Conservation (phyloP, 1,139 yeast species). For the Wickerhamiella pararugosa region DNA sequence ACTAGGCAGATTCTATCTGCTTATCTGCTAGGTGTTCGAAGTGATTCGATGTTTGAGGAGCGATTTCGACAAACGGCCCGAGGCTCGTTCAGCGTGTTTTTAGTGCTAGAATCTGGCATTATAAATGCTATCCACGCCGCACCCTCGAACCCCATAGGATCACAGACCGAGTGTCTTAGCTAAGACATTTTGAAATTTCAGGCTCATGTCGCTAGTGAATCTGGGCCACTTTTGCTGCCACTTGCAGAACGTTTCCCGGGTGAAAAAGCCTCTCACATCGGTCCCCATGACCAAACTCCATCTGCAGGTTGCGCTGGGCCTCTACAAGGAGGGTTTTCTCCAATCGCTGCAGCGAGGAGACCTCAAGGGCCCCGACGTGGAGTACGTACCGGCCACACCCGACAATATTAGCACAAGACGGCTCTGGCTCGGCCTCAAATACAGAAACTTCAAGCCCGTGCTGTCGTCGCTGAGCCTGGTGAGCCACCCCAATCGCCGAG, state of each 20-base stretch:
- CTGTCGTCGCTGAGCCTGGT: conserved; percentile 56
- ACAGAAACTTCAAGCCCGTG: conserved; percentile 68
- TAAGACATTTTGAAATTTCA: conserved; percentile 1
- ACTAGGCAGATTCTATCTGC: too few species aligned
- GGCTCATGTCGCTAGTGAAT: conserved; percentile 63
- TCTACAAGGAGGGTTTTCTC: conserved; percentile 83
- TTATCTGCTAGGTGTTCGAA: too few species aligned
- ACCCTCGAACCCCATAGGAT: background rate
- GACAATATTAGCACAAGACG: conserved; percentile 79
- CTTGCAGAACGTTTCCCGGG: conserved; percentile 73
- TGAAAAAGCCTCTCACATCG: conserved; percentile 57
- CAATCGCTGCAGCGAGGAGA: conserved; percentile 79
- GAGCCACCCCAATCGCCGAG: conserved; percentile 73
- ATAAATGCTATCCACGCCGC: background rate
- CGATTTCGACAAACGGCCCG: too few species aligned
- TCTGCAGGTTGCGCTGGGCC: conserved; percentile 65
- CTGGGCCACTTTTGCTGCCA: conserved; percentile 81
- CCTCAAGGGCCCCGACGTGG: conserved; percentile 69
- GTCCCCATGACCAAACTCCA: conserved; percentile 77
- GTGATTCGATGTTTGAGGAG: too few species aligned
- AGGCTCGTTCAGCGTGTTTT: too few species aligned
- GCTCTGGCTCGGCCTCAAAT: conserved; percentile 83
- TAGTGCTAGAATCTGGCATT: too few species aligned
- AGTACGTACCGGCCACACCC: conserved; percentile 66
- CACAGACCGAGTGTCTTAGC: background rate